These are phyloP conservation scores for Alternaria dauci DNA, from an alignment of 2,329 filamentous ascomycete species.

Conservation along the genomic window DNA sequence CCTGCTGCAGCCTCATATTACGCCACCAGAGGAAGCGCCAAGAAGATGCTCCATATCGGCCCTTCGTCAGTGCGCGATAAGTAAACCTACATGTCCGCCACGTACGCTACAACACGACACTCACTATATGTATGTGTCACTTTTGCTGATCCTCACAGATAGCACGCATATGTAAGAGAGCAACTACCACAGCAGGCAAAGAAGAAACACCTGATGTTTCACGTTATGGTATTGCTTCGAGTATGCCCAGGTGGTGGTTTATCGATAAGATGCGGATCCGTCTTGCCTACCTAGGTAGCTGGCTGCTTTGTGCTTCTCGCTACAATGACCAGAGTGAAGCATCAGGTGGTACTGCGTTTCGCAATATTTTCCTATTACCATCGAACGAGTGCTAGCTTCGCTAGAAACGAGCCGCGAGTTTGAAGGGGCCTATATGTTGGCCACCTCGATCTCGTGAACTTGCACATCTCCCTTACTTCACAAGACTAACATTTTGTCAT, in stretches of 20 bases:
- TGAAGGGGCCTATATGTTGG: too few relatives aligned
- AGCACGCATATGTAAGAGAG: not conserved
- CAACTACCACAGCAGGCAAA: not conserved
- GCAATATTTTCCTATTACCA: not conserved
- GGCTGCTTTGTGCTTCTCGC: not conserved
- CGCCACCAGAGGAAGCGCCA: conserved; percentile 25
- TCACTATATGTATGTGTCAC: not conserved
- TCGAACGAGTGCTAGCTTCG: not conserved
- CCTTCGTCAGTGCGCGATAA: conserved; percentile 10
- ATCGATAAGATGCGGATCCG: not conserved
- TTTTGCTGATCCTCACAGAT: too few relatives aligned
- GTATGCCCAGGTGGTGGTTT: not conserved
- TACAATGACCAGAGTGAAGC: not conserved
- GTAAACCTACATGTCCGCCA: conserved; percentile 6
- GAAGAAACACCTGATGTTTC: not conserved
- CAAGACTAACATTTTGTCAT: too few relatives aligned
- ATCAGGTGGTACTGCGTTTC: not conserved
- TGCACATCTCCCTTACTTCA: too few relatives aligned
- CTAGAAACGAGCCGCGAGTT: not conserved
- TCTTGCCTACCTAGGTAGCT: not conserved
- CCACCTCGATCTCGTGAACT: too few relatives aligned
- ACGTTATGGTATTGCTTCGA: not conserved
- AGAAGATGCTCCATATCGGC: conserved; percentile 12
- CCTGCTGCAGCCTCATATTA: conserved; percentile 32
- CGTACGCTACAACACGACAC: not conserved